Evolutionary conservation across 1,139 yeast genomes (phyloP).

Genomic region (Scheffersomyces illinoinensis): DNA sequence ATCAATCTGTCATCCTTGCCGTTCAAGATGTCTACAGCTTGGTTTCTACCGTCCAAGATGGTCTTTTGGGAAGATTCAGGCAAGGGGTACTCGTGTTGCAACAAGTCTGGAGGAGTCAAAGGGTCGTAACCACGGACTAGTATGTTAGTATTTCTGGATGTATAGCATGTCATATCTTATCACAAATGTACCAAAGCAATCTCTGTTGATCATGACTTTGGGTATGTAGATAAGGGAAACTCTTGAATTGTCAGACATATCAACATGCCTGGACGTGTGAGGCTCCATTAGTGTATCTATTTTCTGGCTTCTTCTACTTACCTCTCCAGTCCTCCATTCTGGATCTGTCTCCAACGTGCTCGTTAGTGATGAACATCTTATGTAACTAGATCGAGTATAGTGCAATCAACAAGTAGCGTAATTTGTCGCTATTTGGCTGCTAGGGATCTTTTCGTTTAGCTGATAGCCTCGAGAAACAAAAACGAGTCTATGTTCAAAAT

Average conservation of each 20-base stretch:
- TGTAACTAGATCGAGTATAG: background rate
- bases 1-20: constrained; percentile 81
- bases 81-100: constrained; percentile 86
- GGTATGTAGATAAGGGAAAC: background rate
- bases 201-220: background rate
- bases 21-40: constrained; percentile 65
- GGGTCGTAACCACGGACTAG: constrained; percentile 78
- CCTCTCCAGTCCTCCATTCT: constrained; percentile 92
- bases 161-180: background rate
- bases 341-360: constrained; percentile 76
- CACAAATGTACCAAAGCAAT: background rate
- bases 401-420: background rate
- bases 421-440: background rate
- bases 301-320: constrained; percentile 27
- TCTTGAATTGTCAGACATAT: background rate
- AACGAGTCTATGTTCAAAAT: background rate
- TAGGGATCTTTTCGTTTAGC: background rate
- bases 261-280: background rate
- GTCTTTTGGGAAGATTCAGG: constrained; percentile 57
- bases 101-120: constrained; percentile 87
- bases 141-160: constrained; percentile 6
- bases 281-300: background rate
- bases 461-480: background rate
- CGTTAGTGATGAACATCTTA: constrained; percentile 79
- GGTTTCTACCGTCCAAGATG: constrained; percentile 75